Conservation (phyloP, 164 flowering plant species). For the Brasenia schreberi region DNA sequence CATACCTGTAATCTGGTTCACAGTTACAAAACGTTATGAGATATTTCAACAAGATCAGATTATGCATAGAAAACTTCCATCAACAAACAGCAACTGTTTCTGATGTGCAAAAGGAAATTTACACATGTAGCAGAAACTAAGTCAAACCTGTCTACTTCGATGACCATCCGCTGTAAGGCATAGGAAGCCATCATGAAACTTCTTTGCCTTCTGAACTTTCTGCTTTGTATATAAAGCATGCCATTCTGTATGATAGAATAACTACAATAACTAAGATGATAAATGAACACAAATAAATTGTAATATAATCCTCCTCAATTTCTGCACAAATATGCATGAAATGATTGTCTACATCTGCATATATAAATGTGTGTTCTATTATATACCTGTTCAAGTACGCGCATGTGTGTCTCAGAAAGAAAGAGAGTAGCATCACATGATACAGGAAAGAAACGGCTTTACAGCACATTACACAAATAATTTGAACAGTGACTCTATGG, state of each 20-base stretch:
- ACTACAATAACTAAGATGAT: background rate
- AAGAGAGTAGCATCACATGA: too few species aligned
- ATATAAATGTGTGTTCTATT: too few species aligned
- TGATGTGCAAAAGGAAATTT: background rate
- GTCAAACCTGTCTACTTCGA: conserved; percentile 46
- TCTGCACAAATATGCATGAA: too few species aligned
- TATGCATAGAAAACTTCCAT: background rate
- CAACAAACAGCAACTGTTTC: too few species aligned
- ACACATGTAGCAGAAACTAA: background rate
- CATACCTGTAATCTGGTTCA: background rate
- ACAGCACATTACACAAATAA: too few species aligned
- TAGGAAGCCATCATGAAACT: conserved; percentile 66
- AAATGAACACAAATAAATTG: background rate
- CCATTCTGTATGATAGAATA: conserved; percentile 24
- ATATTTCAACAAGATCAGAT: background rate
- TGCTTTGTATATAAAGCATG: conserved; percentile 61
- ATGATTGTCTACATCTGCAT: too few species aligned
- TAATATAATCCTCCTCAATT: too few species aligned
- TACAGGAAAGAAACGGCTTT: too few species aligned
- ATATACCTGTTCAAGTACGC: too few species aligned
- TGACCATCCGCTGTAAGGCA: conserved; percentile 28
- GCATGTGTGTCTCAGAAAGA: too few species aligned
- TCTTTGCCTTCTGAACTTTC: conserved; percentile 60
- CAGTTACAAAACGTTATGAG: background rate
- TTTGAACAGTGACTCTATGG: too few species aligned